Conservation (phyloP, 768 basidiomycete species). For the Phanerochaete sordida region DNA sequence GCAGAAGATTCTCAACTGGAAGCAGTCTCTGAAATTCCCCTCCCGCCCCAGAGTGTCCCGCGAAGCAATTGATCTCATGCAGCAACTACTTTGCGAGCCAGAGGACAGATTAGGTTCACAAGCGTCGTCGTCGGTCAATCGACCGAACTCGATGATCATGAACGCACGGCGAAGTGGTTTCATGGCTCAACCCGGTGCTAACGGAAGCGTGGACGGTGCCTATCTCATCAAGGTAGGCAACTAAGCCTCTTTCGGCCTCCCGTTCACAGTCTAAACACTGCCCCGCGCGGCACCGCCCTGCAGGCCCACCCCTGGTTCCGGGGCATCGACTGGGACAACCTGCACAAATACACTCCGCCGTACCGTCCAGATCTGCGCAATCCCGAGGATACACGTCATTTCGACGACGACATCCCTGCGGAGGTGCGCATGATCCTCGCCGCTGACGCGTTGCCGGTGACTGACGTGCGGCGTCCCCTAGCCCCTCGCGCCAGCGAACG, state of each 20-base stretch:
- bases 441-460: neutral
- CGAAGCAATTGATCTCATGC: conserved; percentile 86
- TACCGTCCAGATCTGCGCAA: conserved; percentile 82
- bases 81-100: conserved; percentile 88
- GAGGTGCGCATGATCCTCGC: conserved; percentile 52
- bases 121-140: conserved; percentile 57
- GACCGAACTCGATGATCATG: conserved; percentile 75
- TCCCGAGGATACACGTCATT: conserved; percentile 90
- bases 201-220: conserved; percentile 74
- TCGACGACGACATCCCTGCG: conserved; percentile 90
- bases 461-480: conserved; percentile 31
- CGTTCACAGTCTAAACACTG: neutral
- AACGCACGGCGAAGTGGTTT: conserved; percentile 76
- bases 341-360: conserved; percentile 80
- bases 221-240: conserved; percentile 76
- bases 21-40: conserved; percentile 84
- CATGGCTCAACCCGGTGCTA: conserved; percentile 43
- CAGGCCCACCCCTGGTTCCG: conserved; percentile 89
- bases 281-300: neutral
- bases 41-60: conserved; percentile 77
- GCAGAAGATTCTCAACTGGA: conserved; percentile 98
- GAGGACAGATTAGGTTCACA: conserved; percentile 90
- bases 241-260: neutral
- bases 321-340: conserved; percentile 86
- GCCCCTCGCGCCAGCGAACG: conserved; percentile 88